These are phyloP conservation scores for Borovskyia barvae DNA, from an alignment of 208 protist species.

Conservation along the genomic window DNA sequence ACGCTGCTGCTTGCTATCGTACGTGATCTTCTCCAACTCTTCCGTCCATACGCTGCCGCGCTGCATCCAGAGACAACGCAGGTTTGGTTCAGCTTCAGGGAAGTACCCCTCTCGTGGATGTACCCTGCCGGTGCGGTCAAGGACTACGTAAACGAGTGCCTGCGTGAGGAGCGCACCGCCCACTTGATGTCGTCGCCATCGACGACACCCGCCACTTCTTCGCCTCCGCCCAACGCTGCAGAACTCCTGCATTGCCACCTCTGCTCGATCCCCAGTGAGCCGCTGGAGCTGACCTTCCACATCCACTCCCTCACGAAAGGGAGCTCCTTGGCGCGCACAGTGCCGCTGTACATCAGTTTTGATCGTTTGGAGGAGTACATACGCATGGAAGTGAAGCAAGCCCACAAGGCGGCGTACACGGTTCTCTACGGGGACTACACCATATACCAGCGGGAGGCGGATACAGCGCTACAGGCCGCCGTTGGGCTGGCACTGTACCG, in stretches of 20 bases:
- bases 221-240: background rate
- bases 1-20: conserved; percentile 62
- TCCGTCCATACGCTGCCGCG: conserved; percentile 35
- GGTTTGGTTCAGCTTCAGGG: conserved; percentile 57
- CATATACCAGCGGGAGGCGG: conserved; percentile 31
- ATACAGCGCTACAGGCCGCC: conserved; percentile 27
- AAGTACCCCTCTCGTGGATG: conserved; percentile 51
- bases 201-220: background rate
- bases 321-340: conserved; percentile 23
- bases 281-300: conserved; percentile 43
- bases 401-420: conserved; percentile 52
- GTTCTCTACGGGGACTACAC: conserved; percentile 44
- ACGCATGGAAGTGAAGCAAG: conserved; percentile 38
- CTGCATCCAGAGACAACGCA: conserved; percentile 39
- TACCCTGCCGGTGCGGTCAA: conserved; percentile 68
- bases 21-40: conserved; percentile 45
- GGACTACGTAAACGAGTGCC: conserved; percentile 50
- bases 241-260: conserved; percentile 14
- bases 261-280: conserved; percentile 19
- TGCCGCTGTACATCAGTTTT: conserved; percentile 37
- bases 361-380: conserved; percentile 42
- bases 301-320: conserved; percentile 34
- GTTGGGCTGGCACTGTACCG: conserved; percentile 40
- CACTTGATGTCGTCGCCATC: conserved; percentile 4
- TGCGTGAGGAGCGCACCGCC: conserved; percentile 7